Evolutionary conservation across 2,329 filamentous ascomycete species (phyloP).

Genomic region (Bipolaris oryzae): DNA sequence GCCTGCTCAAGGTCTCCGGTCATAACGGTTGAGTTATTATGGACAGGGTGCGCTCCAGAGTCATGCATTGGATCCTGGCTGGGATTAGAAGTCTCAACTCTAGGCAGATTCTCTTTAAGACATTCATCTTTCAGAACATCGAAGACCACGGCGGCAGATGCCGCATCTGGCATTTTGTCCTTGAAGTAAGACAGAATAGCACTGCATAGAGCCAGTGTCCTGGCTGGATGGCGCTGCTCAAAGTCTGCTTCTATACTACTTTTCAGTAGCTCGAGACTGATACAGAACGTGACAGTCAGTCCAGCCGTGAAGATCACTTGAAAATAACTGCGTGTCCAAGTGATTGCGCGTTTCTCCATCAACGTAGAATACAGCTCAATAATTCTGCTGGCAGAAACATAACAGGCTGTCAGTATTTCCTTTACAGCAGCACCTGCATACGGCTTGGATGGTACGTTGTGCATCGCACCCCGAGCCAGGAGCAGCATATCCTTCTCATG

Average conservation of each 20-base stretch:
- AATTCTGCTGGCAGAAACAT: conserved; percentile 46
- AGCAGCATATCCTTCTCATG: conserved; percentile 50
- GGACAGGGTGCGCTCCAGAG: not conserved
- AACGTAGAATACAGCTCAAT: conserved; percentile 51
- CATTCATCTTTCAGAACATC: conserved; percentile 34
- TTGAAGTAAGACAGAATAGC: conserved; percentile 32
- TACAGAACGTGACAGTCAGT: conserved; percentile 38
- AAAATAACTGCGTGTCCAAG: conserved; percentile 57
- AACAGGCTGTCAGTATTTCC: conserved; percentile 32
- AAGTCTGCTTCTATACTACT: conserved; percentile 4
- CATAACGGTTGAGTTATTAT: not conserved
- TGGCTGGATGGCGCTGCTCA: not conserved
- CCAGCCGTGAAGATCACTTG: conserved; percentile 57
- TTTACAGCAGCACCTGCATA: conserved; percentile 9
- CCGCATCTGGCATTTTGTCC: conserved; percentile 33
- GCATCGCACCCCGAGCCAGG: conserved; percentile 51
- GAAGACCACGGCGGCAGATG: conserved; percentile 35
- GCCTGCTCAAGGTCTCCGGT: no score
- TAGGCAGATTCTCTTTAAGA: conserved; percentile 7
- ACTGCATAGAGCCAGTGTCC: conserved; percentile 21
- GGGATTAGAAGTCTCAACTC: not conserved
- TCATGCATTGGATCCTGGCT: not conserved
- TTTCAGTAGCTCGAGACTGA: conserved; percentile 29
- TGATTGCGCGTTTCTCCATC: conserved; percentile 47
- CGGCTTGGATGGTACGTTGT: conserved; percentile 37